A percentile compares a stretch with the other conserved stretches of the same genome.
Evolutionary conservation across 306 rosid species (phyloP).

Genomic region (Prunus mongolica): DNA sequence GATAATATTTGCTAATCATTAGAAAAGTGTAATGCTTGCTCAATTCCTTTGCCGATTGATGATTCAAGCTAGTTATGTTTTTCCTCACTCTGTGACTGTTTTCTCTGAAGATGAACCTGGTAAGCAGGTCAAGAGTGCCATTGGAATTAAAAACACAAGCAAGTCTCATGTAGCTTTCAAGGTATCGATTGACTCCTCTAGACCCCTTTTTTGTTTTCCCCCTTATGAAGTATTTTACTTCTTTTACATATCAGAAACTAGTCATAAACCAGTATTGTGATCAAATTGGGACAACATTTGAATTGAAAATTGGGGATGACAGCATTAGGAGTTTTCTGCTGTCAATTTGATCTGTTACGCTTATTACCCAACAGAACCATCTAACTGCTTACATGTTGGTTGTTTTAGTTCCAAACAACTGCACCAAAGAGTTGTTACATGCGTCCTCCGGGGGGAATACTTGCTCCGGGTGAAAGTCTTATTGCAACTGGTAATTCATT

Average conservation of each 20-base stretch:
- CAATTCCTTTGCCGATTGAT: slow-evolving; percentile 1
- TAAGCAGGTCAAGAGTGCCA: slow-evolving; percentile 82
- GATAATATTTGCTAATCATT: slow-evolving; percentile 1
- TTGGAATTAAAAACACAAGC: slow-evolving; percentile 74
- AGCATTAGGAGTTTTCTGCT: background rate
- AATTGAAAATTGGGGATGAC: background rate
- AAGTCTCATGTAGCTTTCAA: slow-evolving; percentile 85
- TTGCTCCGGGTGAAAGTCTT: slow-evolving; percentile 77
- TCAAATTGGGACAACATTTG: background rate
- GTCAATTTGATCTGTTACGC: background rate
- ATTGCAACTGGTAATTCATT: slow-evolving; percentile 66
- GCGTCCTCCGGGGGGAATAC: slow-evolving; percentile 93
- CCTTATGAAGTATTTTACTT: background rate
- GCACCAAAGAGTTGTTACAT: slow-evolving; percentile 94
- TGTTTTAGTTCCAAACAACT: slow-evolving; percentile 83
- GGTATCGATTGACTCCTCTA: slow-evolving; percentile 34
- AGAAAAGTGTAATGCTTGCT: background rate
- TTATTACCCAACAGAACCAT: slow-evolving; percentile 14
- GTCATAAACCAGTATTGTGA: background rate
- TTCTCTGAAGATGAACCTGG: slow-evolving; percentile 78
- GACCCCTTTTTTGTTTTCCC: slow-evolving; percentile 11
- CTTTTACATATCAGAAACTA: background rate
- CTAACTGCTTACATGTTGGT: slow-evolving; percentile 20
- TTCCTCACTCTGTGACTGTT: slow-evolving; percentile 21
- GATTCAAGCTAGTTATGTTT: slow-evolving; percentile 5